These are phyloP conservation scores for Maudiozyma barnettii DNA, from an alignment of 805 yeast genomes.

Conservation along the genomic window DNA sequence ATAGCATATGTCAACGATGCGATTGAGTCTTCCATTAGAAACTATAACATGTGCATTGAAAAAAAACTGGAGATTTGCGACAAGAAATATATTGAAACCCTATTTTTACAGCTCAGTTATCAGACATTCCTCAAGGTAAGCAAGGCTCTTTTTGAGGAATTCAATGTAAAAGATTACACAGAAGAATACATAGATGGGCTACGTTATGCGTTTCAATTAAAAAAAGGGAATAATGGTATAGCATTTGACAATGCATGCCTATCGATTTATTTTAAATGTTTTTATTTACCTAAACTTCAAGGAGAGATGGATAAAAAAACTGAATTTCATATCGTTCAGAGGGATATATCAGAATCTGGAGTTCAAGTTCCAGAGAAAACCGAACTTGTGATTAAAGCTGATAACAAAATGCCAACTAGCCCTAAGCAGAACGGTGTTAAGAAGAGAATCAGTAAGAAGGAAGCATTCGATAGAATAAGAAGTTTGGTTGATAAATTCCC, in stretches of 20 bases:
- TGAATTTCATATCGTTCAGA: no score
- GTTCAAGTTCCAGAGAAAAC: background rate
- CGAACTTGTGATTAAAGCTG: background rate
- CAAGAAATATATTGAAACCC: slow-evolving; percentile 19
- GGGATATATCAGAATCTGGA: background rate
- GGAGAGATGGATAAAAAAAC: background rate
- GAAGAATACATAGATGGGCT: slow-evolving; percentile 16
- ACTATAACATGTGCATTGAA: slow-evolving; percentile 17
- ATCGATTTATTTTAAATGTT: slow-evolving; percentile 23
- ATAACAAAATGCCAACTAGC: background rate
- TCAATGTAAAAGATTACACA: slow-evolving; percentile 11
- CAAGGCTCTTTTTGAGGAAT: slow-evolving; percentile 13
- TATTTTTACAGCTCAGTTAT: slow-evolving; percentile 20
- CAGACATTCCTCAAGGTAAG: slow-evolving; percentile 18
- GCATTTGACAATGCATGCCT: slow-evolving; percentile 26
- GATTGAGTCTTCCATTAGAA: slow-evolving; percentile 18
- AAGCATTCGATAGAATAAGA: slow-evolving; percentile 25
- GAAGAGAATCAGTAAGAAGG: slow-evolving; percentile 29
- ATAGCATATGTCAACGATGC: slow-evolving; percentile 41
- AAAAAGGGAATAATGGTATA: slow-evolving; percentile 26
- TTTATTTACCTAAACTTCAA: slow-evolving; percentile 17
- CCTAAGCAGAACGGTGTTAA: slow-evolving; percentile 10
- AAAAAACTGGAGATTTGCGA: slow-evolving; percentile 16
- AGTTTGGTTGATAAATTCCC: slow-evolving; percentile 18
- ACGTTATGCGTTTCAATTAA: slow-evolving; percentile 22